A percentile compares a stretch with the other conserved stretches of the same genome.
These are phyloP conservation scores for Conticribra guillardii DNA, from an alignment of 108 stramenopile species.

Conservation along the genomic window DNA sequence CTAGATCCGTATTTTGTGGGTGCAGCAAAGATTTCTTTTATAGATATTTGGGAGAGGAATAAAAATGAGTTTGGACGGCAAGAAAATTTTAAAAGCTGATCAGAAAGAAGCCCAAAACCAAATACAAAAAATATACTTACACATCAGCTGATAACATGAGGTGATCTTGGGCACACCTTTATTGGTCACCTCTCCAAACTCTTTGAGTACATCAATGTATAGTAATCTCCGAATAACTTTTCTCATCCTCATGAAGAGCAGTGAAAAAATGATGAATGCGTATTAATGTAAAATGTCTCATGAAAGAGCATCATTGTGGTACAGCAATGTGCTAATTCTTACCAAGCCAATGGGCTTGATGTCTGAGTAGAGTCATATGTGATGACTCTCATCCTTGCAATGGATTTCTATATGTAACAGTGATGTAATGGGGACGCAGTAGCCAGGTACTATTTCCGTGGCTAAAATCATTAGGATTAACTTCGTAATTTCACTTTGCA, in stretches of 20 bases:
- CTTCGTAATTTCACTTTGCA: too few species aligned
- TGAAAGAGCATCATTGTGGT: too few species aligned
- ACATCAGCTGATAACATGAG: constrained; percentile 57
- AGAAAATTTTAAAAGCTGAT: too few species aligned
- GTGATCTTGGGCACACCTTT: constrained; percentile 34
- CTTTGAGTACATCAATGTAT: constrained; percentile 68
- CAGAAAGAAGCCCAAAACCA: too few species aligned
- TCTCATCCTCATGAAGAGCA: constrained; percentile 45
- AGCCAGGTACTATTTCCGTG: constrained; percentile 59
- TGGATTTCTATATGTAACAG: constrained; percentile 64
- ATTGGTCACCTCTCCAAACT: constrained; percentile 56
- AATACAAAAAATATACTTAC: too few species aligned
- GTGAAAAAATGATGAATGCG: too few species aligned
- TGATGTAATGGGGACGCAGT: constrained; percentile 59
- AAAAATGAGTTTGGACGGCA: too few species aligned
- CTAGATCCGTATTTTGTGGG: constrained; percentile 55
- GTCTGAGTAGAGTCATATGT: constrained; percentile 45
- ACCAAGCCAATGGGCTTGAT: constrained; percentile 62
- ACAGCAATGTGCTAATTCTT: background rate
- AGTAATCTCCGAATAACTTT: constrained; percentile 52
- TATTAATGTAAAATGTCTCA: too few species aligned
- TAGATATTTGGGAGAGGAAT: too few species aligned
- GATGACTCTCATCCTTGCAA: constrained; percentile 73
- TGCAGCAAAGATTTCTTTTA: background rate
- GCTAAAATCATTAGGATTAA: too few species aligned